A percentile compares a stretch with the other conserved stretches of the same genome.
Evolutionary conservation across 169 alveolate genomes (phyloP).

Genomic region (Cryptosporidium andersoni): DNA sequence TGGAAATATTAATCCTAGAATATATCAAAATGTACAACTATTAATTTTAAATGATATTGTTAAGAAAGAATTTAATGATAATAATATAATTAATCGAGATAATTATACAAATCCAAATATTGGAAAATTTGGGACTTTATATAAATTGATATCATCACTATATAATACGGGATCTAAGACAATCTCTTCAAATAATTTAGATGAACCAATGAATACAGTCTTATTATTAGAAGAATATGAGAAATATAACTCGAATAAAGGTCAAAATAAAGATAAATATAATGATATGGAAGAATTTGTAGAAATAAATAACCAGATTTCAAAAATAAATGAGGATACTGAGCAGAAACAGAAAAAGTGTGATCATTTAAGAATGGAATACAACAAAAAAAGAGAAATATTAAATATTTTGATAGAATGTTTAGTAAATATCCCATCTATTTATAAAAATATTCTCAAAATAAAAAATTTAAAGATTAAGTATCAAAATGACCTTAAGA

Average conservation of each 20-base stretch:
- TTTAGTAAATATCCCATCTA: conserved; percentile 24
- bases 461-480: not conserved
- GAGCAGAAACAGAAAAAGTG: not conserved
- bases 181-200: conserved; percentile 23
- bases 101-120: not conserved
- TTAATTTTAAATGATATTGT: not conserved
- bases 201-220: conserved; percentile 51
- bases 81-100: not conserved
- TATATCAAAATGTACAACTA: conserved; percentile 24
- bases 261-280: not conserved
- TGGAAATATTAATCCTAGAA: conserved; percentile 13
- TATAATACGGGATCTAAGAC: conserved; percentile 61
- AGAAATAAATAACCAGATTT: conserved; percentile 1
- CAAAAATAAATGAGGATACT: conserved; percentile 3
- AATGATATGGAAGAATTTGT: not conserved
- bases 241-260: not conserved
- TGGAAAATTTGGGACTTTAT: conserved; percentile 22
- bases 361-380: conserved; percentile 1
- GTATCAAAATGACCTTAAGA: conserved; percentile 7
- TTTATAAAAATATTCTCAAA: not conserved
- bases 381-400: conserved; percentile 7
- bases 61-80: not conserved
- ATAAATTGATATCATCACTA: conserved; percentile 23
- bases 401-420: conserved; percentile 47
- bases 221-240: not conserved